Evolutionary conservation across 225 moss, liverwort and hornwort genomes (phyloP), one percentile per base, ranked within the genome.

Genomic region (Bryoerythrophyllum caledonicum): DNA sequence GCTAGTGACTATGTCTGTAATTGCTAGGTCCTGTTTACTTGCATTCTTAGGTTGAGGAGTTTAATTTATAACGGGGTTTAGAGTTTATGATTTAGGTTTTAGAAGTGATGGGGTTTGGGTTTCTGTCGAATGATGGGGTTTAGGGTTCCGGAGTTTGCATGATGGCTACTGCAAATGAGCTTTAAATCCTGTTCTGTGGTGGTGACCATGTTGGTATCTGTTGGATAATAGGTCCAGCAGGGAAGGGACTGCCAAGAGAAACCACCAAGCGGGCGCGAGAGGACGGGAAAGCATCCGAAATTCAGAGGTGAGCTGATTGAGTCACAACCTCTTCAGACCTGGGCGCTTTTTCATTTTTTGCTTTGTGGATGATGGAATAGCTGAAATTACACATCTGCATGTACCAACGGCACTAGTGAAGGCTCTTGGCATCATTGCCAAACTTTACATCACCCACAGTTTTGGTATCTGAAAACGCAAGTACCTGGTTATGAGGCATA

Each of bases 251-350:
- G 73, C 32, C 68, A 3, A 73, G 21, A 46, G 74, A 51, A 17
- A 63, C 61, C 7, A 81, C 73, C 68, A 90, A 81, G 71, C 90
- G 83, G 32, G 66, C 81, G 17, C 81, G 87, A 57, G 90, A 87
- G 78, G 87, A 85, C 37, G 90, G 87, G 7, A 83, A 68, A 43
- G 78, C 78, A 30, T 90, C 90, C 24, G 85, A 85, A 51, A 83
- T 70, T 54, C 90, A 90, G 63, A 87, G 83, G 90, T 90, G 64
- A 83, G 65, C 61, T 34, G 19, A 4, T 76, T 74, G 24, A 71
- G 59, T 78, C 26, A 25, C 7, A 27, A 34, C 30, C 26, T 25
- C 21, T 40, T 46, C 20, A 55, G 10, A 55, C 54, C 64, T 10
- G 55, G 35, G 43, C 35, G 15, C 52, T 11, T 38, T 24, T 76